A percentile compares a stretch with the other conserved stretches of the same genome.
phyloP scores from a whole-genome alignment of 306 rosid species.

The Citrullus amarus region DNA sequence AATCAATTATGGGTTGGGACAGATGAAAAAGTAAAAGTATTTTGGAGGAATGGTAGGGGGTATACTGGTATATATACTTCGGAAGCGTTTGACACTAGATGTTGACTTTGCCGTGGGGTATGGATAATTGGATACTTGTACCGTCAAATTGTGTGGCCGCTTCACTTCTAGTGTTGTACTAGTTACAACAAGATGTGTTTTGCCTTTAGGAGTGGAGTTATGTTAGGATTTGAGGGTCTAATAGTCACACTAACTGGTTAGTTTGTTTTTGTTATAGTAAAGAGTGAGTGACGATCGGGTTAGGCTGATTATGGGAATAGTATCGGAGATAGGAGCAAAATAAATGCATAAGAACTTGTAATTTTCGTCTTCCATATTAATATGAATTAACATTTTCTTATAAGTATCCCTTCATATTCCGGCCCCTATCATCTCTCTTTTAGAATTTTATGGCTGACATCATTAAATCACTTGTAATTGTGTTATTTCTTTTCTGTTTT shows the following conservation, averaged over 20 bases:
- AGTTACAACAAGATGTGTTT: background rate
- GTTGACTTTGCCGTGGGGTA: background rate
- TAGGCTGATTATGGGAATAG: background rate
- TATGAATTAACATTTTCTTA: background rate
- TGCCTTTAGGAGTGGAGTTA: background rate
- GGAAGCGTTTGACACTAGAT: background rate
- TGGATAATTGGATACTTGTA: background rate
- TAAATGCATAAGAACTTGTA: background rate
- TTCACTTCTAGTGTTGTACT: background rate
- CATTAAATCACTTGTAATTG: background rate
- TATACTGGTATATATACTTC: background rate
- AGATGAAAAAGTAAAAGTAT: background rate
- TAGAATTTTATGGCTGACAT: background rate
- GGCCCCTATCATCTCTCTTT: background rate
- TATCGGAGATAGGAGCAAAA: background rate
- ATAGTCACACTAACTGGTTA: background rate
- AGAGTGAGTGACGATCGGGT: background rate
- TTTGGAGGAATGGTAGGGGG: background rate
- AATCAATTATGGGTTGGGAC: background rate
- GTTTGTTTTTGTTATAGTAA: background rate
- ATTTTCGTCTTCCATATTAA: background rate
- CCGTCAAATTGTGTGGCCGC: background rate
- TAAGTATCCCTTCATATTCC: background rate
- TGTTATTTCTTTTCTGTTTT: conserved; percentile 3
- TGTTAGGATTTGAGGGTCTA: background rate